Base-by-base conservation (phyloP, 2,329 filamentous ascomycete species). In the Fusarium siculi region DNA sequence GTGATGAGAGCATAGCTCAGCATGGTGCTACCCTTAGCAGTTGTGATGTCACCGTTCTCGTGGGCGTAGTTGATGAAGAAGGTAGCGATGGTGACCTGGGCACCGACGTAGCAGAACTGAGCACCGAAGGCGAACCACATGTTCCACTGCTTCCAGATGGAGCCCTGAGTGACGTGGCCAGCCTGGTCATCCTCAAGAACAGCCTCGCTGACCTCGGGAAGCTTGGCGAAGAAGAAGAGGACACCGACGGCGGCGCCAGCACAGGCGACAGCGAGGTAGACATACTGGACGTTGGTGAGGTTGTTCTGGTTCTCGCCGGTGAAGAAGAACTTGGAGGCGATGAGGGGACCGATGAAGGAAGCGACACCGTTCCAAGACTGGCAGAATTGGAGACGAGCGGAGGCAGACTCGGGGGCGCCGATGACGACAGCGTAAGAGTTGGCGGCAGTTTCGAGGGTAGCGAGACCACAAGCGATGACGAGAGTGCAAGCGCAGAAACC, bases 321-420 rank as follows among this genome's bases (percentile, higher is more conserved):
- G 84, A 95, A 94, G 83, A 95, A 93, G 65, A 91, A 91, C 70
- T 91, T 91, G 9, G 91, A 92, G 54, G 91, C 93, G 30, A 95
- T 85, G 1, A 94, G 87, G 8, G 93, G 93, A 0, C 92, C 92
- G 34, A 94, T 76, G 57, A 94, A 90, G 16, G 91, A 91, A 47
- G 92, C 93, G 58, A 94, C 90, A 65, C 91, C 93, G 78, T 95
- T 93, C 84, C 94, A 91, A 52, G 92, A 91, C 81, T 95, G 93
- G 4, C 92, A 91, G 63, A 94, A 84, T 81, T 95, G 68, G 5
- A 72, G 66, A 42, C 73, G 62, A 25, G 50, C 37, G 14, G 52
- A 57, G 18, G 60, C 63, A 3, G 63, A 65, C 23, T 59, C 57
- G 1, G 68, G 54, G 69, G 66, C 74, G 72, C 81, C 88, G 40